Evolutionary conservation across 345 rosid species (phyloP).

Genomic region (Salix brachista): DNA sequence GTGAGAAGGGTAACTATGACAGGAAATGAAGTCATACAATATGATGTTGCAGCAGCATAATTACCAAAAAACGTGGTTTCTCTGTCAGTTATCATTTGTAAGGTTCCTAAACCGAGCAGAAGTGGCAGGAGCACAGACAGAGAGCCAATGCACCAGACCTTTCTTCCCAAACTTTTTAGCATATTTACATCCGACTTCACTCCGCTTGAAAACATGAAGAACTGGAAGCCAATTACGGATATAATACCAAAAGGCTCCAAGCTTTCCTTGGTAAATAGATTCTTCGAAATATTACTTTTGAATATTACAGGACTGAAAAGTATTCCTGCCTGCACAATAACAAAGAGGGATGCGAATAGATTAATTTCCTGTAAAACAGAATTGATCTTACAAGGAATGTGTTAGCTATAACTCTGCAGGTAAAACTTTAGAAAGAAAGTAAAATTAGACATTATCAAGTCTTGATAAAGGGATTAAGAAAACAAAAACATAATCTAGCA

Average conservation of each 20-base stretch:
- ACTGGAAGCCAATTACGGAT: slow-evolving; percentile 8
- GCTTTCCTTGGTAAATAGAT: neutral
- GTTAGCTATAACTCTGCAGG: too few relatives aligned
- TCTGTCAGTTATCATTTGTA: too few relatives aligned
- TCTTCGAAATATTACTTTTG: neutral
- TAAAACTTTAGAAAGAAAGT: too few relatives aligned
- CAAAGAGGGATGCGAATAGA: neutral
- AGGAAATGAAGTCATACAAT: slow-evolving; percentile 16
- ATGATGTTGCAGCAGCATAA: neutral
- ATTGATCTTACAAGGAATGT: too few relatives aligned
- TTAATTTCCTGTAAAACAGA: too few relatives aligned
- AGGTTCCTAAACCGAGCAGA: neutral
- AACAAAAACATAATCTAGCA: too few relatives aligned
- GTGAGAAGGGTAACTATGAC: slow-evolving; percentile 13
- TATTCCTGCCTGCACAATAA: slow-evolving; percentile 2
- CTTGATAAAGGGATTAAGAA: too few relatives aligned
- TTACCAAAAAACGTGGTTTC: too few relatives aligned
- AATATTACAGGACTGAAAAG: neutral
- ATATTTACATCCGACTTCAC: slow-evolving; percentile 26
- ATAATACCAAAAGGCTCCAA: neutral
- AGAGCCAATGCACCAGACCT: slow-evolving; percentile 3
- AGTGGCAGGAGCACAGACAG: neutral
- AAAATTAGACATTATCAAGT: too few relatives aligned
- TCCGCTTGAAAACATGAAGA: slow-evolving; percentile 23
- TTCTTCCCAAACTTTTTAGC: slow-evolving; percentile 14